Percentiles rank a stretch among this genome's conserved stretches.
phyloP scores from a whole-genome alignment of 495 filamentous ascomycete species.

The Usnea hakonensis region DNA sequence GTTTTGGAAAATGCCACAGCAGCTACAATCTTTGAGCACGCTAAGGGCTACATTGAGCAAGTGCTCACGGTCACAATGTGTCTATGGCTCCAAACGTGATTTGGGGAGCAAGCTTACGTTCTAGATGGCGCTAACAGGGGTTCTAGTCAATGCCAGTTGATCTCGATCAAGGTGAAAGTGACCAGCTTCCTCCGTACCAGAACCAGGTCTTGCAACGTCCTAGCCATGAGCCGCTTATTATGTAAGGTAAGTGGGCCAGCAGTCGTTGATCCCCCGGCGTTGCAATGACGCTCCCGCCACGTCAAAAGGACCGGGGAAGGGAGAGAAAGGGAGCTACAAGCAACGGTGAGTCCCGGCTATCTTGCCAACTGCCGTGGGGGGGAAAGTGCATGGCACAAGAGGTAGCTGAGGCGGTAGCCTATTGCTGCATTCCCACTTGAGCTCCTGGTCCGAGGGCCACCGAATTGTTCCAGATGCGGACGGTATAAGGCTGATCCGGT shows the following conservation, averaged over 20 bases:
- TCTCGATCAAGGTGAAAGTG: not conserved
- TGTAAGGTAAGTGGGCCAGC: not conserved
- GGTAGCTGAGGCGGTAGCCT: not conserved
- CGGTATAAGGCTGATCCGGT: not conserved
- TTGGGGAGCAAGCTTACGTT: not conserved
- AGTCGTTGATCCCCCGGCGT: not conserved
- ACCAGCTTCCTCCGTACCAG: not conserved
- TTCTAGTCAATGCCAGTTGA: not conserved
- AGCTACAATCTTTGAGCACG: not conserved
- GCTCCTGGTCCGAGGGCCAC: not conserved
- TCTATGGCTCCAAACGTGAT: not conserved
- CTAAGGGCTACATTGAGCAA: not conserved
- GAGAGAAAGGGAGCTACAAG: not conserved
- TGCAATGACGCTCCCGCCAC: not conserved
- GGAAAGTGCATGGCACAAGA: not conserved
- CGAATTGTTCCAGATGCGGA: not conserved
- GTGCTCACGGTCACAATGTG: not conserved
- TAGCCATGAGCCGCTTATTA: too few relatives aligned
- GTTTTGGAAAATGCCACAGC: not conserved
- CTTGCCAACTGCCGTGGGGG: not conserved
- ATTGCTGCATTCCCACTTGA: not conserved
- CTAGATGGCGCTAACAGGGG: not conserved
- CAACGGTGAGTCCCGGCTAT: not conserved
- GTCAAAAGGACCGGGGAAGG: not conserved
- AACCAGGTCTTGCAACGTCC: not conserved